These are phyloP conservation scores for Botryotinia convoluta DNA, from an alignment of 2,329 filamentous ascomycete species.

Conservation along the genomic window DNA sequence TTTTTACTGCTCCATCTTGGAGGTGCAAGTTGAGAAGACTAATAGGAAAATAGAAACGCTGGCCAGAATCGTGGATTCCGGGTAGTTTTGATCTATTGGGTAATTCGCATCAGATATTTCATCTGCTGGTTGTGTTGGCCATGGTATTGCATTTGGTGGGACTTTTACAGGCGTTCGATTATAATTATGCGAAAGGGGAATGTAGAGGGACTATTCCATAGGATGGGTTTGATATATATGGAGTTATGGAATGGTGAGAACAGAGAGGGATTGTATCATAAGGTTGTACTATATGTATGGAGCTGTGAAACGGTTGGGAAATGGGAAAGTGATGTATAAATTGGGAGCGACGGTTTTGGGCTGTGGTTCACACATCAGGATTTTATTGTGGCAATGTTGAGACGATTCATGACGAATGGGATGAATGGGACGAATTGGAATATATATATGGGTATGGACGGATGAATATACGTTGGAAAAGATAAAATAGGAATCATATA, in stretches of 20 bases:
- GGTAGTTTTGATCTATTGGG: constrained; percentile 31
- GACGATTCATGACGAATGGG: background rate
- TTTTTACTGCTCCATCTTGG: background rate
- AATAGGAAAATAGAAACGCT: constrained; percentile 21
- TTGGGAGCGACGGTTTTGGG: background rate
- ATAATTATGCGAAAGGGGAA: constrained; percentile 14
- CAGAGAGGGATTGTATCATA: background rate
- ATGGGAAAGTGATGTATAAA: background rate
- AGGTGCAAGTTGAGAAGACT: background rate
- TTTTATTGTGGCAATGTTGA: background rate
- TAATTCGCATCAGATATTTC: constrained; percentile 32
- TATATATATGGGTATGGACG: background rate
- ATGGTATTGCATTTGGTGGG: constrained; percentile 24
- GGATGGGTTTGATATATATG: background rate
- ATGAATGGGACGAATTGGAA: background rate
- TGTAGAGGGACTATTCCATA: background rate
- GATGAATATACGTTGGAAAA: background rate
- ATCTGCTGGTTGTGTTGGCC: constrained; percentile 24
- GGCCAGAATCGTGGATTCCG: constrained; percentile 26
- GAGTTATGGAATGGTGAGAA: background rate
- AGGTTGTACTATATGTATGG: background rate
- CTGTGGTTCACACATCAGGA: background rate
- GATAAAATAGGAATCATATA: background rate
- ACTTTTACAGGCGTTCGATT: constrained; percentile 16
- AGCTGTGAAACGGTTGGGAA: background rate